Evolutionary conservation across 2,329 filamentous ascomycete genomes (phyloP), one percentile per base, ranked within the genome.

Genomic region (Plenodomus lindquistii): DNA sequence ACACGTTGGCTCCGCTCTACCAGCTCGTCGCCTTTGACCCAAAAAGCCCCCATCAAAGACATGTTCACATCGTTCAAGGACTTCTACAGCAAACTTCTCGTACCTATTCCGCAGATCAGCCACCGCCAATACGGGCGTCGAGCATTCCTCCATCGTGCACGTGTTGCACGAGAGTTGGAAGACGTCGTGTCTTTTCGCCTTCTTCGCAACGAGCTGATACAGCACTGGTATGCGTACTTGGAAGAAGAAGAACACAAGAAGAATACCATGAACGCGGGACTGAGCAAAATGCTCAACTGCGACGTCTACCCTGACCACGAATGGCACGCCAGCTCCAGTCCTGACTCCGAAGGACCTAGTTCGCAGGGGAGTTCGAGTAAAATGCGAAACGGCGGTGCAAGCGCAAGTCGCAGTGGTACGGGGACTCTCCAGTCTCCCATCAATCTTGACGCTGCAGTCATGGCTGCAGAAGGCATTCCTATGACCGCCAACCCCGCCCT

Each of bases 61-160:
- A 68, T 72, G 60, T 72, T 72, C 47, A 60, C 59, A 2, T 57
- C 63, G n/a, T 66, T 72, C 50, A 70, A 67, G 29, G 48, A 62
- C 18, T 69, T 69, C 40, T 67, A 70, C 39, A 57, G 49, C 9
- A 57, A 62, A 13, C 50, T 71, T 6, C 40, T 51, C 5, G 39
- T 19, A 9, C 40, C 61, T 8, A 46, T 66, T 1, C 59, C 58
- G 0, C 54, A 58, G 1, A 46, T 63, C 1, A 54, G 46, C 0
- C 24, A 35, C 1, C 38, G 50, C 8, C 21, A 10, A 6, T 15
- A 15, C 27, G 64, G 62, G 3, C 51, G 54, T 29, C 31, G 55
- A n/a, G 59, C 50, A 4, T 67, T 65, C 35, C 52, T 72, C 11
- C 69, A 72, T 40, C 66, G 60, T 5, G 69, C 69, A 3, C 57